Percentiles rank a stretch among this genome's conserved stretches.
These are phyloP conservation scores for Hymenoscyphus fraxineus DNA, from an alignment of 2,329 filamentous ascomycete genomes.

Conservation along the genomic window DNA sequence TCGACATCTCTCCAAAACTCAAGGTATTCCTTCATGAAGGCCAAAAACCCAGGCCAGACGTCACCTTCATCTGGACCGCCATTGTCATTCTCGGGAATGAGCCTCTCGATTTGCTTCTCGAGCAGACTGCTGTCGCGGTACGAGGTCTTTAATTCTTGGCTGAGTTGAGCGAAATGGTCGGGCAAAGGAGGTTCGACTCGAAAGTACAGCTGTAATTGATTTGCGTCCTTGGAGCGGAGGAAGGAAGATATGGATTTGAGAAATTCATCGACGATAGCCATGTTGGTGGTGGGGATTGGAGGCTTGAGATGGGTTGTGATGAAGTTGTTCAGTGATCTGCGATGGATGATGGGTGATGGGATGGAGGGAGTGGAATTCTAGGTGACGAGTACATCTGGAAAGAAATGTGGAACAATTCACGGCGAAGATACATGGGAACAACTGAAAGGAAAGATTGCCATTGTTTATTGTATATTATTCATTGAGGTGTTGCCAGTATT, in stretches of 20 bases:
- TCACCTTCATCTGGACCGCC: constrained; percentile 60
- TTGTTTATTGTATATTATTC: not conserved
- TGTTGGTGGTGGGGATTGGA: constrained; percentile 33
- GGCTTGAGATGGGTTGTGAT: not conserved
- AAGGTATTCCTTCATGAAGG: constrained; percentile 79
- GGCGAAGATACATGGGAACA: not conserved
- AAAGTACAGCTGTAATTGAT: constrained; percentile 64
- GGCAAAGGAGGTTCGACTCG: constrained; percentile 70
- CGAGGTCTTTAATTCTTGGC: constrained; percentile 58
- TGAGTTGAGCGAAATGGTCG: constrained; percentile 64
- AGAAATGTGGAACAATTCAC: not conserved
- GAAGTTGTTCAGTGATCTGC: not conserved
- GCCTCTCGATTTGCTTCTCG: constrained; percentile 58
- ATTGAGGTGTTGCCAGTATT: no score
- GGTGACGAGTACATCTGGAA: not conserved
- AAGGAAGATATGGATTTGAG: constrained; percentile 60
- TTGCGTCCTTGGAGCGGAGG: constrained; percentile 60
- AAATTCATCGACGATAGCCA: constrained; percentile 66
- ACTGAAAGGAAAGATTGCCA: not conserved
- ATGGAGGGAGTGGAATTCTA: not conserved
- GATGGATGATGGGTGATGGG: not conserved
- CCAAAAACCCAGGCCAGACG: constrained; percentile 71
- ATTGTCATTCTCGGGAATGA: constrained; percentile 62
- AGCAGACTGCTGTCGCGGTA: constrained; percentile 52
- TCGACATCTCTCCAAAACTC: constrained; percentile 78